Evolutionary conservation across 768 basidiomycete genomes (phyloP), one percentile per base, ranked within the genome.

Genomic region (Podaxis sp.): DNA sequence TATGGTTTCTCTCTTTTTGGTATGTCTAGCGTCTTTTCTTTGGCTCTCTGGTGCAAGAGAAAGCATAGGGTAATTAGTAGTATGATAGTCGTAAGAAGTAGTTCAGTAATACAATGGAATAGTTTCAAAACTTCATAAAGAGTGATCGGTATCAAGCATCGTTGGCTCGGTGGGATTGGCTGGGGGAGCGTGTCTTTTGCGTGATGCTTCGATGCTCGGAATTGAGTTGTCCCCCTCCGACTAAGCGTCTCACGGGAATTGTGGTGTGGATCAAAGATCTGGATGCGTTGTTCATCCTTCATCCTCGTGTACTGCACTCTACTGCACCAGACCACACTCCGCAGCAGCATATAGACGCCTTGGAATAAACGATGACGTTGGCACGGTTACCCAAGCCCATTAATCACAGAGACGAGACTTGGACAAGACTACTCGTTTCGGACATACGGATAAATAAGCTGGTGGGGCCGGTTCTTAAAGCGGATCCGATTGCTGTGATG

Each of bases 41-140:
- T 51, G 22, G 20, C 49, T 50, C 17, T 41, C 44, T 41, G 26
- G 11, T 44, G 12, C 38, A 62, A 62, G 33, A 55, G 53, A 62
- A 62, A 56, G 53, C 54, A 62, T 62, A 54, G 44, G 55, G 55
- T 62, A 62, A 56, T 62, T 46, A 40, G 36, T 60, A 58, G 56
- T 58, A 60, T 38, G n/a, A 46, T 46, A 38, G 36, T 56, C 54
- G 11, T 56, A 58, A 36, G 58, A 51, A 60, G 50, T n/a, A 51
- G 49, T 17, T 40, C 12, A 57, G 30, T 49, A 58, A 58, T 58
- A 12, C 57, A 58, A 52, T 12, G 20, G 15, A 38, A 38, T 56
- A 26, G 13, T 38, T 30, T 40, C 11, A 38, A 24, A 50, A 50
- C 49, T 13, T 49, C 49, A 12, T 24, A 24, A 22, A 11, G 22